Percentiles rank a stretch among this genome's conserved stretches.
Conservation (phyloP, 75 land plant genomes). For the Azolla pinnata region DNA sequence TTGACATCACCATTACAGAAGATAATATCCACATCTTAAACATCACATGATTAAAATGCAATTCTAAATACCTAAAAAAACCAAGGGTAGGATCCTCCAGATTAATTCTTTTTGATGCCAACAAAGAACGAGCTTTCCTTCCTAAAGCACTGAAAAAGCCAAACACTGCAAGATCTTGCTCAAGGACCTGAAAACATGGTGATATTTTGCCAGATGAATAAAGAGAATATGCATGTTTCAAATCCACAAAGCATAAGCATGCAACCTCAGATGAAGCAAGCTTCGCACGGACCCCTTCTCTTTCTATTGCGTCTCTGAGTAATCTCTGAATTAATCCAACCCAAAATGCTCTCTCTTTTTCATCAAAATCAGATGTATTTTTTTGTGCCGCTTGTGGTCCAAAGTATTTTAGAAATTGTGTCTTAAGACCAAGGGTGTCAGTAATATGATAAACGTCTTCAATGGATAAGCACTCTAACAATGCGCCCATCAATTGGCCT, state of each 20-base stretch:
- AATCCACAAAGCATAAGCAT: no score
- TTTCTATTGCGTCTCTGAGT: slow-evolving; percentile 12
- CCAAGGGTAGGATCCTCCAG: slow-evolving; percentile 52
- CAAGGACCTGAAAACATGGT: slow-evolving; percentile 54
- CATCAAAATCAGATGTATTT: background rate
- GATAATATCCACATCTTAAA: no score
- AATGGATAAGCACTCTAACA: slow-evolving; percentile 16
- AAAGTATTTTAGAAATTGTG: slow-evolving; percentile 18
- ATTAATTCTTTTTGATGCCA: slow-evolving; percentile 43
- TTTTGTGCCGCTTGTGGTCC: slow-evolving; percentile 18
- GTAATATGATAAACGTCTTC: slow-evolving; percentile 19
- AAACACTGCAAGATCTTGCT: slow-evolving; percentile 82
- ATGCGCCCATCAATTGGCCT: slow-evolving; percentile 22
- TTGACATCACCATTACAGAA: no score
- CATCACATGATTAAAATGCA: no score
- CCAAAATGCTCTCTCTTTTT: slow-evolving; percentile 22
- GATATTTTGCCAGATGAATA: background rate
- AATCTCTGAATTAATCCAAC: slow-evolving; percentile 21
- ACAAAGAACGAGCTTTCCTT: slow-evolving; percentile 61
- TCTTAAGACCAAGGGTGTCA: slow-evolving; percentile 11
- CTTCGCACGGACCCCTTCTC: slow-evolving; percentile 25
- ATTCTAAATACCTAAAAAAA: slow-evolving; percentile 79
- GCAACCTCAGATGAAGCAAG: slow-evolving; percentile 7
- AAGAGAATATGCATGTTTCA: background rate
- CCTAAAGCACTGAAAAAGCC: slow-evolving; percentile 88